Conservation (phyloP, 768 basidiomycete species). For the Russula griseocarnosa region DNA sequence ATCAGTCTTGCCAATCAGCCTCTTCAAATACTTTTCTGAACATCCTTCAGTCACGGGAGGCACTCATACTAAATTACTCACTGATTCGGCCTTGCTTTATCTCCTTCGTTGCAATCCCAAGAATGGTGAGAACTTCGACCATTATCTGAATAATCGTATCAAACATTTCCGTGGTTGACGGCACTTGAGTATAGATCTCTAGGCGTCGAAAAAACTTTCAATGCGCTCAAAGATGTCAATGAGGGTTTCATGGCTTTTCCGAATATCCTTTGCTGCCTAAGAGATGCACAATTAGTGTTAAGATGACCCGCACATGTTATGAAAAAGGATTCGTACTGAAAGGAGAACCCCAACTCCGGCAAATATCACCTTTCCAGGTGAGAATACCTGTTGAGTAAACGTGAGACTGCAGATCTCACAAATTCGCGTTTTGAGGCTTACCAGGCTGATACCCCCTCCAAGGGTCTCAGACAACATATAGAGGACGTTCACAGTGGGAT, state of each 20-base stretch:
- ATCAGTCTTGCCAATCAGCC: neutral
- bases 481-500: neutral
- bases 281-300: neutral
- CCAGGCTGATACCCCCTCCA: neutral
- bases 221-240: neutral
- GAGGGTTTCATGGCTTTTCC: neutral
- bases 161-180: neutral
- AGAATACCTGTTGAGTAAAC: neutral
- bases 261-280: neutral
- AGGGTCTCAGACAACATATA: neutral
- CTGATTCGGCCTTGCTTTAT: neutral
- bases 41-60: neutral
- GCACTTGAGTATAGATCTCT: neutral
- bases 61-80: neutral
- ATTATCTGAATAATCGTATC: neutral
- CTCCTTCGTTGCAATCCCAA: neutral
- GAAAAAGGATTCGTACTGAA: neutral
- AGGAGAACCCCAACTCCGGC: neutral
- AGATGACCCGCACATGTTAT: neutral
- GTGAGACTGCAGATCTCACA: neutral
- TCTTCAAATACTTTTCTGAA: neutral
- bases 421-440: neutral
- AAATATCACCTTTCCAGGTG: neutral
- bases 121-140: neutral
- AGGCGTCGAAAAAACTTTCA: neutral